Evolutionary conservation across 2,329 filamentous ascomycete species (phyloP), one percentile per base, ranked within the genome.

Genomic region (Botrytis tulipae): DNA sequence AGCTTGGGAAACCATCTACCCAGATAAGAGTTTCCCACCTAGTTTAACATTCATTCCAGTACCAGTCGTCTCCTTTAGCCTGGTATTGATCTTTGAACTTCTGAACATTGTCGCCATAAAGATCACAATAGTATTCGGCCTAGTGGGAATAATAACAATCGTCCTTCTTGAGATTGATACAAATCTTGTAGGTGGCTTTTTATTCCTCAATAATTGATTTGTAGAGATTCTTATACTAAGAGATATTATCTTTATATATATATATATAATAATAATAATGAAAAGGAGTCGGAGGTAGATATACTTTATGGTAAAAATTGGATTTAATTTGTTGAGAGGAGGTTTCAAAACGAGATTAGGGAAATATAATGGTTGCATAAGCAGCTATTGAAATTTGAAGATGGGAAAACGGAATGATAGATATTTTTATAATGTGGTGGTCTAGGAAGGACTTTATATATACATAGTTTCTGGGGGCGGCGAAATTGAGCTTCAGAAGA

Each of bases 111-210:
- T 1, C 8, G 8, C 46, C 35, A 40, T 7, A 67, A 8, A 46
- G 46, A 2, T 67, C 25, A 16, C 46, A 67, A 25, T 67, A 67
- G 16, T 54, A 67, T 35, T 67, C 46, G 16, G 65, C 46, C 35
- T 46, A 67, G 46, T 40, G 46, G 4, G 14, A 67, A 16, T 32
- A 67, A n/a, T 67, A 67, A 25, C 65, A 67, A 37, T 67, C 46
- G 32, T 54, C 65, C 16, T 67, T 25, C 32, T 40, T 29, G 32
- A 67, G 32, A 14, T 67, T 54, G 25, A 54, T 54, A 46, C 46
- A 67, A 14, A 67, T 67, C 0, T n/a, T 12, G 32, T 29, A 46
- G 4, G 65, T 67, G 16, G 40, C 46, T 40, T n/a, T 4, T 22
- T 32, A 54, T 2, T 0, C 4, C 8, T 54, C 7, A 2, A 2